Evolutionary conservation across 2,329 filamentous ascomycete genomes (phyloP).

Genomic region (Nemania sp.): DNA sequence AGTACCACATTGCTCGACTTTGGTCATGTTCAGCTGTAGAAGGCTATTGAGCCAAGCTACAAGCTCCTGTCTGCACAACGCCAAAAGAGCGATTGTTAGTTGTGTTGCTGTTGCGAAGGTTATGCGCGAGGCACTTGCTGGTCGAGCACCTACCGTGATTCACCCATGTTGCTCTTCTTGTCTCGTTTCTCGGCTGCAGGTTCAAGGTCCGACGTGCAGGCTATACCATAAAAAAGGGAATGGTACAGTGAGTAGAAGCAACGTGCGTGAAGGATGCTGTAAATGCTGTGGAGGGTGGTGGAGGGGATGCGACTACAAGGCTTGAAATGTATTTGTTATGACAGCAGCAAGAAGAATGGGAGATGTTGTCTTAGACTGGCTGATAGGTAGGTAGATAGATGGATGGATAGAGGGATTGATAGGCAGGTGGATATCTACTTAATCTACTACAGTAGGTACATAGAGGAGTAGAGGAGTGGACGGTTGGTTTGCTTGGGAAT

Average conservation of each 20-base stretch:
- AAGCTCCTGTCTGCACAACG: constrained; percentile 83
- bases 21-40: constrained; percentile 96
- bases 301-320: background rate
- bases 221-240: background rate
- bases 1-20: constrained; percentile 98
- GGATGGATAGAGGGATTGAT: too few relatives aligned
- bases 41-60: constrained; percentile 97
- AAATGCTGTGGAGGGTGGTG: constrained; percentile 7
- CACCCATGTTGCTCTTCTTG: constrained; percentile 37
- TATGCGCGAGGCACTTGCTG: background rate
- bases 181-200: background rate
- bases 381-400: background rate
- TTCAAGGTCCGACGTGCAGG: background rate
- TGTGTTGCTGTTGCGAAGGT: constrained; percentile 9
- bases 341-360: background rate
- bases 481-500: background rate
- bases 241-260: background rate
- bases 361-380: constrained; percentile 5
- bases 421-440: too few relatives aligned
- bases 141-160: constrained; percentile 38
- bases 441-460: too few relatives aligned
- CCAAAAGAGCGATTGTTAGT: constrained; percentile 26
- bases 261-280: background rate
- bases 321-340: constrained; percentile 13
- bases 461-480: too few relatives aligned